Evolutionary conservation across 176 grass and related monocot genomes (phyloP), one percentile per base, ranked within the genome.

Genomic region (Carex parvula): DNA sequence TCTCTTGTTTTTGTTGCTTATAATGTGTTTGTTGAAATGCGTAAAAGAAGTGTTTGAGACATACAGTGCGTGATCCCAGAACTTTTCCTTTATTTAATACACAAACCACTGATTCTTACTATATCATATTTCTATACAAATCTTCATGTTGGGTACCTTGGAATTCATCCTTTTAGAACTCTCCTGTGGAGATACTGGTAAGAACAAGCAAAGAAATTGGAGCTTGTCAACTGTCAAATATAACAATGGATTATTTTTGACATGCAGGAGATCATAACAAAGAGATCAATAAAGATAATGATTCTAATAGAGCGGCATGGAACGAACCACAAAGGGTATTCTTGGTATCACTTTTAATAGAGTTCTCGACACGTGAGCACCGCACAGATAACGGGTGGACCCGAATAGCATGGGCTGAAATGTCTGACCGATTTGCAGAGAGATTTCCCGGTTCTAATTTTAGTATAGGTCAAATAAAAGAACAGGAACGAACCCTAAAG

Each of bases 221-320:
- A 69, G 65, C 65, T 69, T 39, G 15, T 8, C 17, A 33, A 37
- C 32, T 39, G 65, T 39, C 17, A 16, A 37, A 3, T 35, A 35
- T 29, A 13, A 18, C 33, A 41, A 69, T n/a, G 14, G 35, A 42
- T 9, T 70, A 42, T 69, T 20, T 42, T 70, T 42, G 1, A 70
- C 39, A 42, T 37, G 16, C 35, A 70, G 67, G 37, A 70, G 67
- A 70, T 0, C 35, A 17, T 3, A 62, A 12, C 0, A 24, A 62
- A 11, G 60, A 62, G 60, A 62, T 62, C 20, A 8, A 62, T 8
- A 10, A 62, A 6, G 60, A 62, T 21, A 62, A n/a, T 33, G 67
- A 70, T 70, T 70, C 67, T 70, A 70, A 37, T 70, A 70, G 78
- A 62, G 78, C 78, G 11, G 29, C 78, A 39, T 80, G 78, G 78